Percentiles rank a stretch among this genome's conserved stretches.
These are phyloP conservation scores for Chlorella variabilis DNA, from an alignment of 163 green algal species.

Conservation along the genomic window DNA sequence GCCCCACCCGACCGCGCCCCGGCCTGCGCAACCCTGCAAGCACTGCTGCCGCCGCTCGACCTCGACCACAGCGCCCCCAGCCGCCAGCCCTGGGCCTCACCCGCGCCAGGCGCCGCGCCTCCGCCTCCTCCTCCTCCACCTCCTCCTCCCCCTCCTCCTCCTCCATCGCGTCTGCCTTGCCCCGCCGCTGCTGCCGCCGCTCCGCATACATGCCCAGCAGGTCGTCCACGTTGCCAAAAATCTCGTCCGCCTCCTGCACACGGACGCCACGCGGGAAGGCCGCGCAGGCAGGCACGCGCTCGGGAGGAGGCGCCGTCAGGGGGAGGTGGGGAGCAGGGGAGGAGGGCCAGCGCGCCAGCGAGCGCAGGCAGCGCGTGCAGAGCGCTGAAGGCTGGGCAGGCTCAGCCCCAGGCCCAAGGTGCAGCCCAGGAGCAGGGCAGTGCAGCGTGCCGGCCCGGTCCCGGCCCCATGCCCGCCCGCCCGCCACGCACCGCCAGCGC, in stretches of 20 bases:
- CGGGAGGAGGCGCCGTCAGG: neutral
- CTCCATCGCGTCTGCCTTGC: constrained; percentile 47
- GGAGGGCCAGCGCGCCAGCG: neutral
- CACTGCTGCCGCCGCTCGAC: too few species aligned
- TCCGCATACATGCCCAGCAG: constrained; percentile 78
- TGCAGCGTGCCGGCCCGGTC: too few species aligned
- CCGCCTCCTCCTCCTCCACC: constrained; percentile 37
- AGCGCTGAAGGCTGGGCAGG: neutral
- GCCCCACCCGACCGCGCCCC: too few species aligned
- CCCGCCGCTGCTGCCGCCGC: constrained; percentile 49
- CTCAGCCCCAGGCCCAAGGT: neutral
- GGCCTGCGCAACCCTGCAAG: too few species aligned
- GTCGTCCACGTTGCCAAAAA: constrained; percentile 89
- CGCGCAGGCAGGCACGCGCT: neutral
- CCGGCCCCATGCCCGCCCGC: too few species aligned
- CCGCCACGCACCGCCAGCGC: constrained; percentile 54
- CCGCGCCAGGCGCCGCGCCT: constrained; percentile 7
- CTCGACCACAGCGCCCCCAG: neutral
- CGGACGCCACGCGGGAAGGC: neutral
- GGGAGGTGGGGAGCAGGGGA: neutral
- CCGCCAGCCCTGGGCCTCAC: neutral
- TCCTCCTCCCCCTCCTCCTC: constrained; percentile 50
- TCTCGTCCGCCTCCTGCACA: constrained; percentile 79
- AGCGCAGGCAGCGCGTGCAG: neutral
- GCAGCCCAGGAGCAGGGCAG: too few species aligned